Conservation (phyloP, 1,284 basidiomycete genomes). For the Pisolithus thermaeus region DNA sequence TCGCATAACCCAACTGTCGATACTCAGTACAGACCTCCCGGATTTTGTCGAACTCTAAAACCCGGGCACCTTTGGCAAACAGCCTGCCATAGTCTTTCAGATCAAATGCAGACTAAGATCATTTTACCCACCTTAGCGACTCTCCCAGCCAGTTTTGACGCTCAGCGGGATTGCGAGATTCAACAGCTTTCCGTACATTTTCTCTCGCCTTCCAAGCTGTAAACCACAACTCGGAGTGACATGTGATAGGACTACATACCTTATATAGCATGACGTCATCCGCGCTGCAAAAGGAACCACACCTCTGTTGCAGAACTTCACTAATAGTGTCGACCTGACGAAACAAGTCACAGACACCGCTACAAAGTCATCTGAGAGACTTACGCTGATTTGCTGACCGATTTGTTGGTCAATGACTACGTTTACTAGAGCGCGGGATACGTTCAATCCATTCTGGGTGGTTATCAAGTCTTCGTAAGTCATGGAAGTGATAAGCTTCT, state of each 20-base stretch:
- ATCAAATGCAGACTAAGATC: background rate
- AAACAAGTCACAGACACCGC: conserved; percentile 9
- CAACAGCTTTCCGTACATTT: conserved; percentile 85
- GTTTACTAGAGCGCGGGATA: conserved; percentile 86
- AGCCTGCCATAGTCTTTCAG: conserved; percentile 43
- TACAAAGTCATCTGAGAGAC: conserved; percentile 19
- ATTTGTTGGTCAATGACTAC: conserved; percentile 98
- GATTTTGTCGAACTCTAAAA: conserved; percentile 80
- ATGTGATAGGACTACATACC: conserved; percentile 32
- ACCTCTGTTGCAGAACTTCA: conserved; percentile 89
- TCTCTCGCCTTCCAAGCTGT: conserved; percentile 74
- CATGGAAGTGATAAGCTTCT: conserved; percentile 60
- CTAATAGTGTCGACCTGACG: conserved; percentile 90
- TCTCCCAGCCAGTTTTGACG: conserved; percentile 74
- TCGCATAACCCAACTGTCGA: conserved; percentile 74
- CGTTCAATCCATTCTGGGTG: conserved; percentile 73
- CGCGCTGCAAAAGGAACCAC: conserved; percentile 95
- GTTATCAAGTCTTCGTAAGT: conserved; percentile 86
- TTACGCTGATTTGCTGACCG: conserved; percentile 88
- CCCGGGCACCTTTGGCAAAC: conserved; percentile 83
- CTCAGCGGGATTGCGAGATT: conserved; percentile 69
- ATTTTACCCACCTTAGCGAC: conserved; percentile 58
- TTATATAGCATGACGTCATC: conserved; percentile 99
- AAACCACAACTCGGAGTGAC: conserved; percentile 11
- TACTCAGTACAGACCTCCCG: conserved; percentile 85